Conservation (phyloP, 2,329 filamentous ascomycete genomes). For the Pseudocercospora vitis region DNA sequence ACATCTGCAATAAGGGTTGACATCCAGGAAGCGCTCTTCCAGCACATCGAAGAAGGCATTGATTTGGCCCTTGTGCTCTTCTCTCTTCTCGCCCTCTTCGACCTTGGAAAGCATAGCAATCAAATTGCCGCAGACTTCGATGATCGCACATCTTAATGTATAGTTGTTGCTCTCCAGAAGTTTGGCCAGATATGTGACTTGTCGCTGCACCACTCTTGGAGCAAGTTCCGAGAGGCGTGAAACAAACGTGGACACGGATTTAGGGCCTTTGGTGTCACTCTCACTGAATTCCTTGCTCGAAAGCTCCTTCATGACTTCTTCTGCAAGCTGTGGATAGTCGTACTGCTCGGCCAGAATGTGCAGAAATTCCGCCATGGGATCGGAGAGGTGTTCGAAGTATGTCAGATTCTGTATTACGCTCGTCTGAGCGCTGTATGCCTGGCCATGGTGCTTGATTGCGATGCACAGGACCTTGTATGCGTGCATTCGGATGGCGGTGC, state of each 20-base stretch:
- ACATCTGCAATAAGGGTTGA: constrained; percentile 94
- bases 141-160: constrained; percentile 86
- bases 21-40: constrained; percentile 91
- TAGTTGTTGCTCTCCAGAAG: constrained; percentile 97
- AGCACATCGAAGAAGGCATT: constrained; percentile 96
- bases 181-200: constrained; percentile 93
- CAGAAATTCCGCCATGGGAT: constrained; percentile 97
- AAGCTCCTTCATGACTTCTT: constrained; percentile 89
- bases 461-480: constrained; percentile 96
- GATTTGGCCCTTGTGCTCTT: constrained; percentile 91
- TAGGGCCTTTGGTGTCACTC: constrained; percentile 91
- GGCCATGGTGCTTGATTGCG: constrained; percentile 94
- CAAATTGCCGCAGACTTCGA: constrained; percentile 96
- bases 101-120: constrained; percentile 86
- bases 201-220: constrained; percentile 90
- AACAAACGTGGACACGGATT: constrained; percentile 93
- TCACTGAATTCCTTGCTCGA: constrained; percentile 98
- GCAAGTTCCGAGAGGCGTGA: constrained; percentile 89
- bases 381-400: constrained; percentile 97
- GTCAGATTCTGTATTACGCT: constrained; percentile 96
- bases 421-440: constrained; percentile 94
- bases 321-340: constrained; percentile 91
- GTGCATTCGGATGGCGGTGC: constrained; percentile 87
- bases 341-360: constrained; percentile 96
- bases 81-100: constrained; percentile 73